Conservation (phyloP, 257 asterid genomes). For the Anisodus acutangulus region DNA sequence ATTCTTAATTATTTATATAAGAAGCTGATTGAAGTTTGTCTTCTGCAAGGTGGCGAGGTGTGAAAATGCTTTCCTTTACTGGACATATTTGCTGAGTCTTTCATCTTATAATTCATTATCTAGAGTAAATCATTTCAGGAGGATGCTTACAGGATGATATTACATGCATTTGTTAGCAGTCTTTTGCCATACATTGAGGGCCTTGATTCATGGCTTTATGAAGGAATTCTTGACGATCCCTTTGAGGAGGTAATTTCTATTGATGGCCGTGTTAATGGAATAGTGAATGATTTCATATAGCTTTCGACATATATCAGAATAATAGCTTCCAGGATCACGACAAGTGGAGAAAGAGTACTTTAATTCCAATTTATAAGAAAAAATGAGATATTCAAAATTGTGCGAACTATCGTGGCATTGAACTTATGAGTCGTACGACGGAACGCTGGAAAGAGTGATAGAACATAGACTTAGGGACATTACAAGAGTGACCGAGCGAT, state of each 20-base stretch:
- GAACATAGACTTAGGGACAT: neutral
- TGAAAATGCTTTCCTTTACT: conserved; percentile 31
- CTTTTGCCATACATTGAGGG: conserved; percentile 86
- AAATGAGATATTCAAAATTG: neutral
- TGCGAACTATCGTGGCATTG: neutral
- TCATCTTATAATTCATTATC: conserved; percentile 26
- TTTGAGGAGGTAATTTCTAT: conserved; percentile 78
- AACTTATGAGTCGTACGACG: neutral
- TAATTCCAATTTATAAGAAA: neutral
- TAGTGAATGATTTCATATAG: conserved; percentile 10
- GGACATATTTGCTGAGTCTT: conserved; percentile 25
- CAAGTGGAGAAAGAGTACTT: neutral
- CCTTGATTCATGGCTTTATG: conserved; percentile 97
- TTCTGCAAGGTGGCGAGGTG: conserved; percentile 96
- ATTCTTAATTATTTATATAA: conserved; percentile 76
- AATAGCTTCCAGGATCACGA: neutral
- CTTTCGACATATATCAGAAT: conserved; percentile 22
- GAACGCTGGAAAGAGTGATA: neutral
- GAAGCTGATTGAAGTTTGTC: conserved; percentile 91
- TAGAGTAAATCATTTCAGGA: conserved; percentile 59
- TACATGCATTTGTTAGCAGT: conserved; percentile 69
- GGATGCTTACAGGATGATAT: conserved; percentile 85
- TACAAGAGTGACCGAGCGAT: neutral
- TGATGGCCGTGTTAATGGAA: conserved; percentile 3
- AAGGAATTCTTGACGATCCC: conserved; percentile 94